Base-by-base conservation (phyloP, 306 rosid species). In the barrel medic (Medicago truncatula) region DNA sequence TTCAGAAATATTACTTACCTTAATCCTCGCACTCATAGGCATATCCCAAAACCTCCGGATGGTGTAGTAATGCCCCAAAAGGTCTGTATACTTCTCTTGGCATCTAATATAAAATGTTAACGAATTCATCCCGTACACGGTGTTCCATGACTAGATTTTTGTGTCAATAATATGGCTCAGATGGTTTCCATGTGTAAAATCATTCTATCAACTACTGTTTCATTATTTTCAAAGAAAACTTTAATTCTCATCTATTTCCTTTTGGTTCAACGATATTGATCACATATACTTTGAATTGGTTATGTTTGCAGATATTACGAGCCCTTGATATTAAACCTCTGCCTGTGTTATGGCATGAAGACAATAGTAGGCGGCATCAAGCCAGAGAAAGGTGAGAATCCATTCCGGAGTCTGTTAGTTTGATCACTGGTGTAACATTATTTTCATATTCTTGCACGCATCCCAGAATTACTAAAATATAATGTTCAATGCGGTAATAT, bases 291-390 rank as follows among this genome's bases (percentile, higher is more conserved):
- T 72, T 65, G 71, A 21, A 41, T 38, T 54, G 76, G 60, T 73
- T 70, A 53, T 60, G 71, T 84, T 60, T 83, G 85, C 93, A 95
- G 99, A 81, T 92, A 81, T 47, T 95, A 65, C 86, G 83, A 75
- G 82, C 92, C 75, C 68, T 83, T 21, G 97, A 92, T 82, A 83
- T 95, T 44, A 95, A 92, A 84, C 92, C 99, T 9, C 67, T 79
- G 60, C 99, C 99, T 43, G 54, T 76, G 18, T 73, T 95, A 58
- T 95, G 99, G 99, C 99, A 95, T 64, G 99, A 95, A 84, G 99
- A 95, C 73, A 85, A 83, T 79, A 77, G 86, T 78, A 84, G 96
- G 54, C 95, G 97, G 59, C 73, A 86, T 6, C 89, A 86, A 57
- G 88, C 89, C 52, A 90, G 99, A 85, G 97, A 90, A 47, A 88